Evolutionary conservation across 352 stramenopile genomes (phyloP).

Genomic region (Phytophthora vignae): DNA sequence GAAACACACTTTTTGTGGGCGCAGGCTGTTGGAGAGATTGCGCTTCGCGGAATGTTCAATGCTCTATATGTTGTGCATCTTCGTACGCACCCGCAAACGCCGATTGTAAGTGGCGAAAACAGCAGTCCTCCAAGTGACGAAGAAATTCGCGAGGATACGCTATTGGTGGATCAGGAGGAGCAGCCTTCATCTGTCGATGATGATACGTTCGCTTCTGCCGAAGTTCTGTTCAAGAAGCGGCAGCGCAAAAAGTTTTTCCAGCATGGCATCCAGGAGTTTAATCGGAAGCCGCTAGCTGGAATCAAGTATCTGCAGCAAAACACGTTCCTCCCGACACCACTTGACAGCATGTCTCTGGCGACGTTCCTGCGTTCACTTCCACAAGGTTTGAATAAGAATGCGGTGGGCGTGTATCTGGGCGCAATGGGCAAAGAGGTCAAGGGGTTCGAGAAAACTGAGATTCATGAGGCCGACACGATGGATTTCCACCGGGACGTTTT

Average conservation of each 20-base stretch:
- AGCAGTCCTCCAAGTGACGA: constrained; percentile 37
- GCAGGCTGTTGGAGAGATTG: constrained; percentile 69
- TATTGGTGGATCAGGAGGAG: constrained; percentile 41
- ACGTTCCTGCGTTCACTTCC: constrained; percentile 85
- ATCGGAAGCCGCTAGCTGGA: constrained; percentile 92
- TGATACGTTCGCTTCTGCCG: constrained; percentile 49
- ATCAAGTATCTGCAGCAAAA: constrained; percentile 89
- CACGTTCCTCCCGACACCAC: constrained; percentile 75
- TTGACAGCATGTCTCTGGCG: constrained; percentile 86
- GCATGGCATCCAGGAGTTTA: constrained; percentile 94
- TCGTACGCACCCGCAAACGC: constrained; percentile 50
- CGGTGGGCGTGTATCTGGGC: constrained; percentile 88
- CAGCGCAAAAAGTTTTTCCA: constrained; percentile 88
- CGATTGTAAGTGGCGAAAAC: constrained; percentile 12
- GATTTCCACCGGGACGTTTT: constrained; percentile 88
- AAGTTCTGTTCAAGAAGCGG: constrained; percentile 64
- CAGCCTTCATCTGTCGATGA: constrained; percentile 5
- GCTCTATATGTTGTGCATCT: constrained; percentile 78
- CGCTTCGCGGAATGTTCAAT: constrained; percentile 79
- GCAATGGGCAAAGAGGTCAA: constrained; percentile 85
- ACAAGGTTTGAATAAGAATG: constrained; percentile 83
- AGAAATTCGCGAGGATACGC: constrained; percentile 39
- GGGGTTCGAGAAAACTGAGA: constrained; percentile 73
- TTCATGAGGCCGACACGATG: constrained; percentile 84
- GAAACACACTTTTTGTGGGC: constrained; percentile 78